phyloP scores from a whole-genome alignment of 495 filamentous ascomycete species.

The Elasticomyces elasticus region DNA sequence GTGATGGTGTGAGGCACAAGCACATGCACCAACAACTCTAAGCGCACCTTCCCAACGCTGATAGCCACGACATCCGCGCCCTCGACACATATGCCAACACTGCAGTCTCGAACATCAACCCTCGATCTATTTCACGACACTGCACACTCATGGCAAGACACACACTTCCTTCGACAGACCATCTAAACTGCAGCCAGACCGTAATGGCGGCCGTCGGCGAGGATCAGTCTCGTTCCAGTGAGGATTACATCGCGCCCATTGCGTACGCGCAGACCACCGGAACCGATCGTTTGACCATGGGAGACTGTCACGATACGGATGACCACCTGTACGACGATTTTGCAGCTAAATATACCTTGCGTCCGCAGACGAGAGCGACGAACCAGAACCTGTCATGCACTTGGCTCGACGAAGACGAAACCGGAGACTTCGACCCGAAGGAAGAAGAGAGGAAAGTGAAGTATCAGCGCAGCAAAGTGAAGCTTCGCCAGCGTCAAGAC shows the following conservation, averaged over 20 bases:
- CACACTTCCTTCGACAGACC: background rate
- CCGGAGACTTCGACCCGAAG: conserved; percentile 21
- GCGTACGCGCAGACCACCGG: background rate
- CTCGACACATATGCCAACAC: no score
- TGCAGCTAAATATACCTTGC: conserved; percentile 8
- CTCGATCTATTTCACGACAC: no score
- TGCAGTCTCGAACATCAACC: no score
- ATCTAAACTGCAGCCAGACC: no score
- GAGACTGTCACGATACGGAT: background rate
- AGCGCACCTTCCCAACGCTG: no score
- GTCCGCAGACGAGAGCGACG: conserved; percentile 8
- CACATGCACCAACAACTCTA: no score
- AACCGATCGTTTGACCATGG: background rate
- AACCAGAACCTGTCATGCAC: conserved; percentile 10
- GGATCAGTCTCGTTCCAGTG: background rate
- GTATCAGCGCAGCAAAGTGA: background rate
- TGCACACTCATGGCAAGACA: no score
- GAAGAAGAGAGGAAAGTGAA: conserved; percentile 9
- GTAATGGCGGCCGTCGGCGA: no score
- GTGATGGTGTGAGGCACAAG: no score
- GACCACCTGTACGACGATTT: background rate
- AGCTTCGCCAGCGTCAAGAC: background rate
- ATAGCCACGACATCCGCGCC: no score
- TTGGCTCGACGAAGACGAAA: conserved; percentile 23
- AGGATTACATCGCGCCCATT: background rate